Evolutionary conservation across 2,329 filamentous ascomycete species (phyloP), one percentile per base, ranked within the genome.

Genomic region (Fusarium nodosum): DNA sequence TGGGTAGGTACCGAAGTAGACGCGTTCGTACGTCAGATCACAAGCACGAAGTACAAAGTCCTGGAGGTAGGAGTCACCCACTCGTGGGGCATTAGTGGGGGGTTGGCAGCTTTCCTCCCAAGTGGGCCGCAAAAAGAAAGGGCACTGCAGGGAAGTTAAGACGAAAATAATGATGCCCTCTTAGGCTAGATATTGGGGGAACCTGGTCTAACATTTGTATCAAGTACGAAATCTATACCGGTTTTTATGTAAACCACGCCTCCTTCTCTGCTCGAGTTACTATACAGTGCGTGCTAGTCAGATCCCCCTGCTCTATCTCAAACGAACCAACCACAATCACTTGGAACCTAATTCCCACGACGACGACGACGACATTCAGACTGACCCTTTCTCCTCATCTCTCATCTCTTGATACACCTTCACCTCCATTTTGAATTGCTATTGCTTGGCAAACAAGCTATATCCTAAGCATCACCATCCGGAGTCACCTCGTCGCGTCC

Each of bases 51-150:
- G 61, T 65, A 65, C 62, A 65, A 65, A 60, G 33, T 66, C 62
- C 47, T 60, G 20, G 34, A 61, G 36, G 47, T 39, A 36, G 61
- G 33, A 48, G 55, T 66, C 31, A 28, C 48, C 39, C 44, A 47
- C 54, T 69, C 67, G 67, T 69, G 67, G 67, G 67, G 63, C 67
- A 31, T 56, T 41, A 56, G 66, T 65, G 60, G 66, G 64, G 65
- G 59, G 44, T 42, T 61, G 51, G 30, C 54, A 57, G 55, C 57
- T 55, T 44, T 63, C 51, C 57, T 30, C 10, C 28, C 10, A 30
- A 10, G 28, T 11, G 28, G 26, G 28, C 28, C 28, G 28, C 28
- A 30, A 30, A 30, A 30, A 30, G 10, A 4, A 4, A 28, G 9
- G 10, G 28, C 3, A 10, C 9, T 30, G 28, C 10, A 30, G 28